Conservation (phyloP, 2,329 filamentous ascomycete species). For the Sporothrix pallida region DNA sequence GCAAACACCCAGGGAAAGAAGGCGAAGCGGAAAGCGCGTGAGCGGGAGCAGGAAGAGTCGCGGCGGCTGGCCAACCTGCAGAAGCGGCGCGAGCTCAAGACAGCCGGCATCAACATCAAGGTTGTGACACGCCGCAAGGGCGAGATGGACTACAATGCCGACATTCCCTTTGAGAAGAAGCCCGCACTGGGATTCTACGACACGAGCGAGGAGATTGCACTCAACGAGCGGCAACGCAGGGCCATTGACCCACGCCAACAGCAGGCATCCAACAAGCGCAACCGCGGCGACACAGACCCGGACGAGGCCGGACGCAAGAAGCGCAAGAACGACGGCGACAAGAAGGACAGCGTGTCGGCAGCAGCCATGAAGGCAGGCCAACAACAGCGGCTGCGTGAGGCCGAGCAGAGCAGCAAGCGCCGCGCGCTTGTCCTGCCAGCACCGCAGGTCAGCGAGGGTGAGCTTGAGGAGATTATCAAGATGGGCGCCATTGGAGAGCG, state of each 20-base stretch:
- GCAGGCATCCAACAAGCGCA: slow-evolving; percentile 82
- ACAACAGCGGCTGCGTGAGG: slow-evolving; percentile 91
- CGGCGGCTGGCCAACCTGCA: slow-evolving; percentile 86
- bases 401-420: slow-evolving; percentile 94
- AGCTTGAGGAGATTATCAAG: slow-evolving; percentile 97
- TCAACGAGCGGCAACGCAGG: slow-evolving; percentile 83
- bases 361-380: slow-evolving; percentile 92
- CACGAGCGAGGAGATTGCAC: slow-evolving; percentile 77
- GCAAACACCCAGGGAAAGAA: slow-evolving; percentile 99
- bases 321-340: slow-evolving; percentile 85
- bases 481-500: slow-evolving; percentile 94
- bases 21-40: slow-evolving; percentile 94
- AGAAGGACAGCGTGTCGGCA: slow-evolving; percentile 76
- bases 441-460: slow-evolving; percentile 89
- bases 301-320: slow-evolving; percentile 59
- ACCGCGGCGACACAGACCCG: slow-evolving; percentile 79
- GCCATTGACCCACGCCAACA: slow-evolving; percentile 91
- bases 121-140: slow-evolving; percentile 89
- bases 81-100: slow-evolving; percentile 95
- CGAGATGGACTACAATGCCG: slow-evolving; percentile 99
- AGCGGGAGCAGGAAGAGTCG: slow-evolving; percentile 94
- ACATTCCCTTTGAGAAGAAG: slow-evolving; percentile 96
- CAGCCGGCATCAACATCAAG: slow-evolving; percentile 98
- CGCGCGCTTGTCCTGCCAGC: slow-evolving; percentile 80
- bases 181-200: slow-evolving; percentile 91